Base-by-base conservation (phyloP, 495 filamentous ascomycete genomes). In the Elaphomyces granulatus region DNA sequence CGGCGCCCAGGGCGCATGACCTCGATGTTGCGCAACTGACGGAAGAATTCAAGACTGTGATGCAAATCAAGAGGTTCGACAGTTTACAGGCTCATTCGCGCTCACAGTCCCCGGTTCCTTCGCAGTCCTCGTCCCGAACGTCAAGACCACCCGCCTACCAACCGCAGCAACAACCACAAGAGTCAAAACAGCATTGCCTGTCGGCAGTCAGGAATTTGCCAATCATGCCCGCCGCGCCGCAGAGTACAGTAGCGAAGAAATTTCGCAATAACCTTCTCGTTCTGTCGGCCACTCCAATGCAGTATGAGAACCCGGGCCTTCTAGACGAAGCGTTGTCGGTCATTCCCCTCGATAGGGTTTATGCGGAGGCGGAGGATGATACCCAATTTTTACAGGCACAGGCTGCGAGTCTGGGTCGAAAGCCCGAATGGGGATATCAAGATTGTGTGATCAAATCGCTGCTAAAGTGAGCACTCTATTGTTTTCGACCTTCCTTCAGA, bases 401-500 rank as follows among this genome's bases (percentile, higher is more conserved):
- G 54, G 88, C 90, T 8, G 81, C 78, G 49, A 88, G 82, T 47
- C 71, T 94, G 53, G 82, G 80, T 2, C 72, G 78, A 36, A 82
- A 80, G 50, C 74, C 88, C 12, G 83, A 90, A 71, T 99, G 92
- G 92, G 87, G 86, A 10, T 94, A 95, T 52, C 92, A 96, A 59
- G 90, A 99, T 64, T 99, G 88, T 64, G 83, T 95, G 20, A 80
- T 99, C 48, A 77, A 81, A 49, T 83, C 90, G 43, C 66, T 99
- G 43, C 61, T 95, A 43, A 87, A 77, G 85, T 82, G 48, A 50
- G 65, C 56, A 35, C 18, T 36, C 32, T 47, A n/a, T n/a, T n/a
- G n/a, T n/a, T n/a, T n/a, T n/a, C n/a, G n/a, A n/a, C n/a, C n/a
- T n/a, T n/a, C n/a, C n/a, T n/a, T n/a, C 48, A 58, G 59, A 41